Percentiles rank a stretch among this genome's conserved stretches.
Conservation (phyloP, 2,329 filamentous ascomycete genomes). For the Beauveria medogensis region DNA sequence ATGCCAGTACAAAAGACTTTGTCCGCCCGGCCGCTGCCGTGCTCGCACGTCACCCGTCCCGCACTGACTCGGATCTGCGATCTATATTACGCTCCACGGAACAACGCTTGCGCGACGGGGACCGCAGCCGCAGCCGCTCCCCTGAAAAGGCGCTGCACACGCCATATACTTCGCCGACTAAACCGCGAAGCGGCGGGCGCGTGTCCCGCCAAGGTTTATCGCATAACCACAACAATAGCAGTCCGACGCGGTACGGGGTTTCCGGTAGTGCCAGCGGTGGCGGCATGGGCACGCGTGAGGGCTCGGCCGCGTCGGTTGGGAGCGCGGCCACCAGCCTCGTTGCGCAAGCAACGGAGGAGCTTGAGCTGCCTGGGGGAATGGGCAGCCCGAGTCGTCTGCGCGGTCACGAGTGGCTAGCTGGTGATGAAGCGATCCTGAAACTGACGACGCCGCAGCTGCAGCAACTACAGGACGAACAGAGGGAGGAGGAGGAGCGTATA, state of each 20-base stretch:
- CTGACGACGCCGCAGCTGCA: not conserved
- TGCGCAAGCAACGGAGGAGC: conserved; percentile 26
- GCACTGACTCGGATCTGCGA: conserved; percentile 39
- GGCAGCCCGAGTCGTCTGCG: conserved; percentile 36
- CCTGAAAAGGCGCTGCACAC: conserved; percentile 22
- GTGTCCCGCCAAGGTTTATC: too few relatives aligned
- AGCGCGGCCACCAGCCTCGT: conserved; percentile 35
- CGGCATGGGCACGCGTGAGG: conserved; percentile 15
- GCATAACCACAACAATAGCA: not conserved
- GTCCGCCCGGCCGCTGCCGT: not conserved
- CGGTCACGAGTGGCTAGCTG: conserved; percentile 21
- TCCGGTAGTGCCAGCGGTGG: not conserved
- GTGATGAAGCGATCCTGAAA: conserved; percentile 4
- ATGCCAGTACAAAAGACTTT: not conserved
- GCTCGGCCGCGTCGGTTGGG: conserved; percentile 28
- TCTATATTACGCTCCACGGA: conserved; percentile 47
- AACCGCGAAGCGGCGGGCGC: conserved; percentile 7
- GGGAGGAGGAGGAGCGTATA: not conserved
- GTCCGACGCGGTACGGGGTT: not conserved
- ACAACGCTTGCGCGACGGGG: conserved; percentile 36
- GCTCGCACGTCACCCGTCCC: not conserved
- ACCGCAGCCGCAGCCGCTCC: conserved; percentile 17
- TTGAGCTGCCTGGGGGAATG: conserved; percentile 27
- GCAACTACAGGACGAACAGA: not conserved
- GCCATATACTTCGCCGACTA: conserved; percentile 20